phyloP scores from a whole-genome alignment of 163 green algal species.

The Scenedesmus sp. region DNA sequence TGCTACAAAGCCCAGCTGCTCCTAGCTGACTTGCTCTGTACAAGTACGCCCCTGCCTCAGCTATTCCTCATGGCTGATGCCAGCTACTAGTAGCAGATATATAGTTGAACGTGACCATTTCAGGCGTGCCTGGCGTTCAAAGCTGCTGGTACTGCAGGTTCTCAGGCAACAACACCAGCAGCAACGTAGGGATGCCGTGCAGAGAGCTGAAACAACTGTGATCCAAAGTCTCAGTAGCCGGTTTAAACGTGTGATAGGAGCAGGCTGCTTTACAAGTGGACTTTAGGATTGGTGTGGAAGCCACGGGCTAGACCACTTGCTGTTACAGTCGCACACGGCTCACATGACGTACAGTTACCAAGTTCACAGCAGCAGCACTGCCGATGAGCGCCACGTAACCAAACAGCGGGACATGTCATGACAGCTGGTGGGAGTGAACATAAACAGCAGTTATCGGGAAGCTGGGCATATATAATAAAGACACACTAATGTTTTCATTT shows the following conservation, averaged over 20 bases:
- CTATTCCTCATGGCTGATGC: background rate
- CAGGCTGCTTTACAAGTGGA: background rate
- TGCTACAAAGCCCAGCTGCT: background rate
- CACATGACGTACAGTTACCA: no score
- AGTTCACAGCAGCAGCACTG: background rate
- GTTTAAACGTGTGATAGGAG: background rate
- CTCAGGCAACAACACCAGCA: background rate
- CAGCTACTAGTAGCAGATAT: background rate
- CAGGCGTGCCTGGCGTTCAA: background rate
- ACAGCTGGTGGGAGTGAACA: background rate
- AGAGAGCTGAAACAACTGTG: no score
- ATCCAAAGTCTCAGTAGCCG: background rate
- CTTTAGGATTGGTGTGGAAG: background rate
- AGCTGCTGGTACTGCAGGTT: background rate
- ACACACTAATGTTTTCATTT: background rate
- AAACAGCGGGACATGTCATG: background rate
- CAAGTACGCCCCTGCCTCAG: background rate
- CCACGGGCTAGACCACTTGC: background rate
- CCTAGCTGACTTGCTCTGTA: slow-evolving; percentile 1
- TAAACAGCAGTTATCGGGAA: no score
- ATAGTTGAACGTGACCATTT: background rate
- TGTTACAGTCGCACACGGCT: no score
- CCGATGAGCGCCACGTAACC: background rate
- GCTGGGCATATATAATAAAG: no score
- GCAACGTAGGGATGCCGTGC: background rate